Evolutionary conservation across 352 stramenopile genomes (phyloP).

Genomic region (Pythium pyrilobum): DNA sequence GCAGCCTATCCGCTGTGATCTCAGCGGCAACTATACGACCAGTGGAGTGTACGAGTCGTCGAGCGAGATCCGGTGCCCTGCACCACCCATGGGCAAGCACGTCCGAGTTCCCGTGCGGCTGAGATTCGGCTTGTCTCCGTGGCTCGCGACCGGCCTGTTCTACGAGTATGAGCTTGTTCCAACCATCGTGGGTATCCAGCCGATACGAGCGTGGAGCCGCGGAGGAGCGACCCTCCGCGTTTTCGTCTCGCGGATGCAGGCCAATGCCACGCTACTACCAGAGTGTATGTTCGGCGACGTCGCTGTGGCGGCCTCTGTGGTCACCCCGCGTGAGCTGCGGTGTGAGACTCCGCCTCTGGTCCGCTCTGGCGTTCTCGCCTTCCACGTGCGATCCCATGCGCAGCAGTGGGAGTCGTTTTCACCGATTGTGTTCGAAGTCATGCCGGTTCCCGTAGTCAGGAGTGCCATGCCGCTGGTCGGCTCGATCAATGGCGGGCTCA

Average conservation of each 20-base stretch:
- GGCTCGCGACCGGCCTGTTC: slow-evolving; percentile 3
- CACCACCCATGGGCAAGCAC: slow-evolving; percentile 1
- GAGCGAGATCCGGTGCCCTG: slow-evolving; percentile 8
- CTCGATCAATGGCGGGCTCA: slow-evolving; percentile 11
- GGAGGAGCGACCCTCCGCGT: slow-evolving; percentile 8
- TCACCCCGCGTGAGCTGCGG: not conserved
- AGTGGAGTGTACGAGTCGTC: not conserved
- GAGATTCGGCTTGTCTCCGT: slow-evolving; percentile 13
- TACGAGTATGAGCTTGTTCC: slow-evolving; percentile 14
- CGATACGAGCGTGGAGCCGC: slow-evolving; percentile 9
- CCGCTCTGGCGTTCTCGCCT: not conserved
- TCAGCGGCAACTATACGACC: not conserved
- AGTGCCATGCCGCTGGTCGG: slow-evolving; percentile 16
- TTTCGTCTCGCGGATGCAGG: not conserved
- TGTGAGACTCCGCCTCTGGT: slow-evolving; percentile 5
- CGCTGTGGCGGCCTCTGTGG: slow-evolving; percentile 1
- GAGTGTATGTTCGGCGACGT: slow-evolving; percentile 20
- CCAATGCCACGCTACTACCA: not conserved
- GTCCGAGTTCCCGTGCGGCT: slow-evolving; percentile 1
- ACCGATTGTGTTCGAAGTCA: slow-evolving; percentile 3
- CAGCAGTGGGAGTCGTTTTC: slow-evolving; percentile 5
- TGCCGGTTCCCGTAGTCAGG: too few relatives aligned
- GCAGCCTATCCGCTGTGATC: not conserved
- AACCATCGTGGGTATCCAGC: slow-evolving; percentile 6
- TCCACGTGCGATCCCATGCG: slow-evolving; percentile 2